Base-by-base conservation (phyloP, 2,329 filamentous ascomycete genomes). In the Neonectria sp. region DNA sequence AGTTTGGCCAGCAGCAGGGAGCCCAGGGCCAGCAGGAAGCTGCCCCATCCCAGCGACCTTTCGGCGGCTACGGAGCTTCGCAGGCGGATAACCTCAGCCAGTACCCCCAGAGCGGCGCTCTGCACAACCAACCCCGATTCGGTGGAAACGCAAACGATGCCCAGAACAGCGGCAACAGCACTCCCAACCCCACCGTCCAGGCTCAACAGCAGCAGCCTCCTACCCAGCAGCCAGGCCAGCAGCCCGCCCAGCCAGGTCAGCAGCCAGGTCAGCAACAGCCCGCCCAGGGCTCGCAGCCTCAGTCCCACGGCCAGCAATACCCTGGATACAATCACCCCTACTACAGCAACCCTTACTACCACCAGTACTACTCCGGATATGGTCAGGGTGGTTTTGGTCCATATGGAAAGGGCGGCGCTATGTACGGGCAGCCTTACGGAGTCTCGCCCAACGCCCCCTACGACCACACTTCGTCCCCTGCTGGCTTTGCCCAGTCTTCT, bases 151-250 rank as follows among this genome's bases (percentile, higher is more conserved):
- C 85, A 33, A 83, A 86, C 67, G 94, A 97, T 62, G 88, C 89
- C 68, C 93, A 95, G 76, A 94, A 92, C 84, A 97, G 94, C 79
- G 95, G 95, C 51, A 92, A 96, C 80, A 95, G 92, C 76, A 98
- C 95, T 3, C 95, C 95, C 40, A 96, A 97, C 83, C 95, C 95
- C 31, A 87, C 91, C 46, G 82, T 83, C 12, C 88, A 89, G 77
- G 83, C 82, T 53, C 88, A 88, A 74, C 81, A 83, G 69, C 67
- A 80, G 61, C 83, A 83, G 37, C 83, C 85, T 67, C 56, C 82
- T 82, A 31, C 85, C 85, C 81, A 82, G 73, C 79, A 76, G 55
- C 78, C 75, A 37, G 77, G 85, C 84, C 81, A 82, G 72, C 79
- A 76, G 55, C 78, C 75, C 31, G 77, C 73, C 15, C 82, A 81